Percentiles rank a stretch among this genome's conserved stretches.
Evolutionary conservation across 2,329 filamentous ascomycete genomes (phyloP).

Genomic region (Phoma sp.): DNA sequence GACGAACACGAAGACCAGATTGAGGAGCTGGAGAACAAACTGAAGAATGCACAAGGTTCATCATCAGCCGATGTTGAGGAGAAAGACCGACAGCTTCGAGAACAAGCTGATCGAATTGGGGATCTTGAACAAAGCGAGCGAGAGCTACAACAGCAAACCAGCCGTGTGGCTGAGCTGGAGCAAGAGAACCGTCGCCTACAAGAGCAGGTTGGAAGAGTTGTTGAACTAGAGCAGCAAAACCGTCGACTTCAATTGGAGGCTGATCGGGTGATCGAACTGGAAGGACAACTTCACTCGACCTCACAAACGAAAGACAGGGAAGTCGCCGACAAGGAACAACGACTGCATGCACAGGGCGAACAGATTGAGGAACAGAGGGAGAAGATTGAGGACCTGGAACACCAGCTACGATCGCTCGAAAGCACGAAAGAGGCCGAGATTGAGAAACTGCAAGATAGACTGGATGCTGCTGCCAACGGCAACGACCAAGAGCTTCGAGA

Average conservation of each 20-base stretch:
- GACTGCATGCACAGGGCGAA: constrained; percentile 41
- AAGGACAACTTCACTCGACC: constrained; percentile 34
- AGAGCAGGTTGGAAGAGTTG: constrained; percentile 39
- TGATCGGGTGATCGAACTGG: constrained; percentile 14
- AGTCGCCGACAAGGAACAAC: constrained; percentile 36
- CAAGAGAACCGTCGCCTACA: constrained; percentile 42
- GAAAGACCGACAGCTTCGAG: constrained; percentile 38
- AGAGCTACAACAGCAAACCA: constrained; percentile 9
- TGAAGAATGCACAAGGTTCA: constrained; percentile 40
- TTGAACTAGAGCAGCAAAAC: constrained; percentile 38
- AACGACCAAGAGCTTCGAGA: constrained; percentile 61
- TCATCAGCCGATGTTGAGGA: constrained; percentile 39
- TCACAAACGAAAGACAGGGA: constrained; percentile 34
- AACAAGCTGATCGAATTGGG: constrained; percentile 41
- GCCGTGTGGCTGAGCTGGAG: constrained; percentile 28
- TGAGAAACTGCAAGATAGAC: constrained; percentile 50
- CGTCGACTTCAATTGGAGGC: constrained; percentile 28
- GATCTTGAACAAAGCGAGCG: constrained; percentile 25
- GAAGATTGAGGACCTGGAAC: constrained; percentile 44
- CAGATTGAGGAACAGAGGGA: constrained; percentile 44
- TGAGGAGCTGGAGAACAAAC: constrained; percentile 42
- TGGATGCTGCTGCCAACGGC: constrained; percentile 48
- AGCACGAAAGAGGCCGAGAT: constrained; percentile 53
- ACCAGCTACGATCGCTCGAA: constrained; percentile 34
- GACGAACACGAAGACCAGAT: constrained; percentile 50